Base-by-base conservation (phyloP, 2,329 filamentous ascomycete genomes). In the Alternaria arborescens region DNA sequence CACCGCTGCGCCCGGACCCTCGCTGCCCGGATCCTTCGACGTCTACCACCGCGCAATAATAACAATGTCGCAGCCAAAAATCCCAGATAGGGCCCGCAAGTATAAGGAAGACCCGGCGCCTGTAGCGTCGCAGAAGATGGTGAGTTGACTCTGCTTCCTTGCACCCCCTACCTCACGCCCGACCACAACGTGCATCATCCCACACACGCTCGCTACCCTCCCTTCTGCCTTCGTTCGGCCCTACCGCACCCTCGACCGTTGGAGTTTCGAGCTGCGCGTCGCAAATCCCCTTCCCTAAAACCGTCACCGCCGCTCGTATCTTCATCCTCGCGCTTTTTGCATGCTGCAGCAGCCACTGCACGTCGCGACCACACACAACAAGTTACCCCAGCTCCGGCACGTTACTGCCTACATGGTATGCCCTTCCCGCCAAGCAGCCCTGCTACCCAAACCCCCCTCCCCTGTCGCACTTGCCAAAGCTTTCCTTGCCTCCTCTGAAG, bases 71-170 rank as follows among this genome's bases (percentile, higher is more conserved):
- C 76, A 75, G 75, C 76, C 75, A 70, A 72, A 73, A 71, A 69
- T 71, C 65, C 72, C 73, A 73, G 77, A 80, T 74, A 77, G 77
- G 75, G 58, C 75, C 71, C 75, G 76, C 68, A 78, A 75, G 74
- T 79, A 80, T 79, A 79, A 80, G 77, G 77, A 79, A 79, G 77
- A 78, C 71, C 75, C 77, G 76, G 78, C 76, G 76, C 77, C 78
- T 77, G 77, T 76, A 77, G 77, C 77, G 77, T 77, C 74, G 72
- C 76, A 74, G 57, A 75, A 76, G 70, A 75, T 79, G 72, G 78
- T 80, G 74, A 80, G 78, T 79, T 72, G 75, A 76, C 75, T 78
- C 69, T 72, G 66, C 68, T 71, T 77, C 74, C 77, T 74, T 70
- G 66, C 62, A 67, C 67, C 67, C 60, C 62, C 60, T 59, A 59